phyloP scores from a whole-genome alignment of 2,329 filamentous ascomycete species.

The Alternaria sp. region DNA sequence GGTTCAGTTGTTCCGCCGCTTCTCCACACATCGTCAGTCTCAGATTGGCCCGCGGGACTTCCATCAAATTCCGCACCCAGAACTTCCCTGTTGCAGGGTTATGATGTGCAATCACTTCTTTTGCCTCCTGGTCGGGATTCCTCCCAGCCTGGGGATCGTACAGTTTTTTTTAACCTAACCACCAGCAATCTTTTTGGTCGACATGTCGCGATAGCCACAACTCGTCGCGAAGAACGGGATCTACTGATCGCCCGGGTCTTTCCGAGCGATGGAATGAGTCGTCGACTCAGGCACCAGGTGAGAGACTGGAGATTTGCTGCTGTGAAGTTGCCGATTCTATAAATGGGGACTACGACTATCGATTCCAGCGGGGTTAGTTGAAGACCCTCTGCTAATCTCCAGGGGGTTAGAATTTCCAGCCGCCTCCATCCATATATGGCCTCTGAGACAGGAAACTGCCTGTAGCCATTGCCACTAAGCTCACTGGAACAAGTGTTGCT shows the following conservation, averaged over 20 bases:
- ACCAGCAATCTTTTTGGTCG: not conserved
- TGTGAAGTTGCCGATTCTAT: conserved; percentile 13
- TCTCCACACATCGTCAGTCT: conserved; percentile 10
- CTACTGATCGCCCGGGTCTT: conserved; percentile 10
- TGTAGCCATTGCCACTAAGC: conserved; percentile 11
- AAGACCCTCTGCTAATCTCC: conserved; percentile 25
- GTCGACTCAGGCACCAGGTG: conserved; percentile 5
- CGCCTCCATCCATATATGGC: conserved; percentile 16
- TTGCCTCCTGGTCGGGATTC: not conserved
- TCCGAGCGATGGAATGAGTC: conserved; percentile 4
- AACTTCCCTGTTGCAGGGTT: conserved; percentile 6
- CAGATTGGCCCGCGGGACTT: conserved; percentile 6
- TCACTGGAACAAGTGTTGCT: conserved; percentile 17
- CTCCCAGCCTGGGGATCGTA: not conserved
- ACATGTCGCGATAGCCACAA: conserved; percentile 1
- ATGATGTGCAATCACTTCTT: not conserved
- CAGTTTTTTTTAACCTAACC: not conserved
- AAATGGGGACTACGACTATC: conserved; percentile 28
- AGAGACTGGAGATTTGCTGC: not conserved
- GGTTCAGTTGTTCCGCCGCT: conserved; percentile 8
- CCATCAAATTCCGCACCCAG: conserved; percentile 3
- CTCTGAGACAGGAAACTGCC: conserved; percentile 18
- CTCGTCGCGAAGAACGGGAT: conserved; percentile 15
- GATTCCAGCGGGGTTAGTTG: conserved; percentile 12
- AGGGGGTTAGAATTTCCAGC: conserved; percentile 11